Evolutionary conservation across 2,329 filamentous ascomycete genomes (phyloP).

Genomic region (Hymenoscyphus infarciens): DNA sequence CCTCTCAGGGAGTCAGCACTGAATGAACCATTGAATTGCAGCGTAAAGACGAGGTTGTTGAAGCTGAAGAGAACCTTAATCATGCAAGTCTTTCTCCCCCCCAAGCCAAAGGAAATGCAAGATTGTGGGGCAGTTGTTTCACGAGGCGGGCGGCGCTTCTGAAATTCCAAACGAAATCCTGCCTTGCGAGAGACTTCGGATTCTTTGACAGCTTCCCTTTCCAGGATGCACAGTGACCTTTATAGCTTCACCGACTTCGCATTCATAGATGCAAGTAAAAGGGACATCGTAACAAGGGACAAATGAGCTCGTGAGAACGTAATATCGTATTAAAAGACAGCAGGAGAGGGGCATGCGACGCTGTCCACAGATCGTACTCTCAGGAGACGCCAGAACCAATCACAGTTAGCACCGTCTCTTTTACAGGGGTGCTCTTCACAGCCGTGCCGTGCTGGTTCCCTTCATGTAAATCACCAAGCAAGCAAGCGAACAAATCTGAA

Average conservation of each 20-base stretch:
- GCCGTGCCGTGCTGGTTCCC: not conserved
- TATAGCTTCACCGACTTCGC: no score
- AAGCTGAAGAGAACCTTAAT: not conserved
- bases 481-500: conserved; percentile 3
- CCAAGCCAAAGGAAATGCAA: no score
- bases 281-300: not conserved
- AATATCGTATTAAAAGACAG: not conserved
- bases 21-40: not conserved
- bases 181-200: no score
- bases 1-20: not conserved
- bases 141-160: no score
- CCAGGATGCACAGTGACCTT: no score
- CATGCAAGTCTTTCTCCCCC: not conserved
- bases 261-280: not conserved
- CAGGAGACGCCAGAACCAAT: not conserved
- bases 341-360: not conserved
- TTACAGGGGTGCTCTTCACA: conserved; percentile 1
- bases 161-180: no score
- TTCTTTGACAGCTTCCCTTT: no score
- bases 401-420: not conserved
- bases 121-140: no score
- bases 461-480: conserved; percentile 1
- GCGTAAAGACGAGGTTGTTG: not conserved
- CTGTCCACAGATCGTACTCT: not conserved
- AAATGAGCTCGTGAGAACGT: not conserved